Base-by-base conservation (phyloP, 768 basidiomycete species). In the Rhizopogon vesiculosus region DNA sequence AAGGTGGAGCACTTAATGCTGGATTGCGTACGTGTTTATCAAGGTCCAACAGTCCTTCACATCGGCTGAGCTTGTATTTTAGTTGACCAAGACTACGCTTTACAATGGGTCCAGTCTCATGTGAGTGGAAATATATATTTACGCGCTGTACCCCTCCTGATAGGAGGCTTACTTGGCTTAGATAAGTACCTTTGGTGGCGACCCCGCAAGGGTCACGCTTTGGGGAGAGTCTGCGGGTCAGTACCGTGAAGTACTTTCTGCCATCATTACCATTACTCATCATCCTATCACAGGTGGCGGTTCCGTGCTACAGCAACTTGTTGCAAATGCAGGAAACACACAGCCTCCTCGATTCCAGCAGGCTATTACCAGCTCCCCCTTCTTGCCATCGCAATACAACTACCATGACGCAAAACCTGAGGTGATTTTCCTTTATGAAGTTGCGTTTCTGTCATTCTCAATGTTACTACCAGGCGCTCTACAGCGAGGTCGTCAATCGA, bases 1-100 rank as follows among this genome's bases (percentile, higher is more conserved):
- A 68, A 7, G 66, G 66, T 8, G 81, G 81, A 7, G 72, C 58
- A 2, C 60, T 79, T 53, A 82, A 82, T 45, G 78, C 75, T 15
- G 80, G 79, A 18, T 59, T 82, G 48, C 64, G 80, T 81, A 55
- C 51, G 76, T 69, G 25, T 15, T 22, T 31, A 7, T 44, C 16
- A 28, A 29, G 9, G 12, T 45, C 31, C 33, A 46, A 22, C 12
- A 9, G 10, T 18, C 29, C 18, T 42, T 33, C 25, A n/a, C 40
- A 15, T 8, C 15, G 33, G 13, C 38, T 33, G 9, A 29, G 25
- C 19, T 44, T 42, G 12, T 15, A 18, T 49, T 56, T 6, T 16
- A 74, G 73, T 74, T n/a, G 72, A 74, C 51, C 73, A 74, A 55
- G 54, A 62, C 2, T 72, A 68, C 49, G 71, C 73, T 5, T 55